These are phyloP conservation scores for Pleurotus tuber-regium DNA, from an alignment of 768 basidiomycete genomes.

Conservation along the genomic window DNA sequence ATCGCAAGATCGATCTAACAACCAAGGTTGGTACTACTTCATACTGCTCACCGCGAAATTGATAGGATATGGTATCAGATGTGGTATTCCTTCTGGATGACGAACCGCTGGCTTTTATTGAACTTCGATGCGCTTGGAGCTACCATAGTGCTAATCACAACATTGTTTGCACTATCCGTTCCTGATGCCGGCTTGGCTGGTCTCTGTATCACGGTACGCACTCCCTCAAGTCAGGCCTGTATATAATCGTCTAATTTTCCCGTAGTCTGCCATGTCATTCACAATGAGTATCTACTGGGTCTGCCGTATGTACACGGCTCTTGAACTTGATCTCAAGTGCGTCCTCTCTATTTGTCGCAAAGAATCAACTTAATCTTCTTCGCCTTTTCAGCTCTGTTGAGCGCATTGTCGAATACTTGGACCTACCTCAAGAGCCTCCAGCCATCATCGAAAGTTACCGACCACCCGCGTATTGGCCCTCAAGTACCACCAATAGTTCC, in stretches of 20 bases:
- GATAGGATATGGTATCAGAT: conserved; percentile 38
- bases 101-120: conserved; percentile 80
- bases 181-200: conserved; percentile 62
- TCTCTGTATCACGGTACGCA: conserved; percentile 59
- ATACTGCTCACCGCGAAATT: not conserved
- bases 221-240: not conserved
- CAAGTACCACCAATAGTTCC: conserved; percentile 53
- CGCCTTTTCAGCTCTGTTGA: conserved; percentile 68
- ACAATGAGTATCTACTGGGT: conserved; percentile 51
- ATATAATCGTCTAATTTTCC: not conserved
- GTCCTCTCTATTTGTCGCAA: conserved; percentile 21
- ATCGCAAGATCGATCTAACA: conserved; percentile 72
- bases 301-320: conserved; percentile 47
- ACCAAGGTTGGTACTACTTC: conserved; percentile 49
- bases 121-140: conserved; percentile 82
- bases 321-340: conserved; percentile 76
- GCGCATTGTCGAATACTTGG: conserved; percentile 87
- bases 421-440: conserved; percentile 85
- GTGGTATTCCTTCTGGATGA: conserved; percentile 92
- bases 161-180: conserved; percentile 68
- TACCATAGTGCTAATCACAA: conserved; percentile 70
- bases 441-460: conserved; percentile 68
- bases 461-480: conserved; percentile 93
- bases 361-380: not conserved
- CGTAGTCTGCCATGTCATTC: conserved; percentile 39